Conservation (phyloP, 2,329 filamentous ascomycete species). For the Podosphaera fusca region DNA sequence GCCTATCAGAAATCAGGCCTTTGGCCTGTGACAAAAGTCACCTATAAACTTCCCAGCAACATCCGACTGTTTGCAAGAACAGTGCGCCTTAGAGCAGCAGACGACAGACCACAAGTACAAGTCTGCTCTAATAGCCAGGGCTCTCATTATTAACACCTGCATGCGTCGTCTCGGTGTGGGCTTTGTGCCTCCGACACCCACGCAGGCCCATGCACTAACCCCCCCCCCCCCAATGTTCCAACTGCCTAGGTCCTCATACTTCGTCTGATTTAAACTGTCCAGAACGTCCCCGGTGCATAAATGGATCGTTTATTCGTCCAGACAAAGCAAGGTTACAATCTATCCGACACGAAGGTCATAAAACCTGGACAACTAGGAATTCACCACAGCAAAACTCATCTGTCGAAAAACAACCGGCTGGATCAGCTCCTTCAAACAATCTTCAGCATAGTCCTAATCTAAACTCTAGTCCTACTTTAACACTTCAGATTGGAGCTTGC, state of each 20-base stretch:
- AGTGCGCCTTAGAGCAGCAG: not conserved
- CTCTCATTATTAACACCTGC: not conserved
- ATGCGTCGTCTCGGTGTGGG: not conserved
- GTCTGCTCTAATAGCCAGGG: not conserved
- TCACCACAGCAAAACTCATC: too few relatives aligned
- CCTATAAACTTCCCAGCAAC: not conserved
- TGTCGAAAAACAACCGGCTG: too few relatives aligned
- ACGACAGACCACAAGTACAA: not conserved
- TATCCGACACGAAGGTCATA: too few relatives aligned
- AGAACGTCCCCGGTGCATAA: too few relatives aligned
- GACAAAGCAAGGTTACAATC: too few relatives aligned
- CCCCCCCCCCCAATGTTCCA: not conserved
- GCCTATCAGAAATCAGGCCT: too few relatives aligned
- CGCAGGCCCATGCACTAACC: not conserved
- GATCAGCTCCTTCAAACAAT: not conserved
- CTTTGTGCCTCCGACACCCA: not conserved
- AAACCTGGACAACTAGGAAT: too few relatives aligned
- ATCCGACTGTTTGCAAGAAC: not conserved
- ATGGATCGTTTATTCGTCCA: too few relatives aligned
- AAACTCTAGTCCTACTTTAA: not conserved
- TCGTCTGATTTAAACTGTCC: too few relatives aligned
- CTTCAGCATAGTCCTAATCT: not conserved
- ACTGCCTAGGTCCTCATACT: not conserved
- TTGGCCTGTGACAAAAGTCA: not conserved
- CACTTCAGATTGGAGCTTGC: too few relatives aligned